Evolutionary conservation across 192 early-diverging fungal species (phyloP), one percentile per base, ranked within the genome.

Genomic region (Spinellus fusiger): DNA sequence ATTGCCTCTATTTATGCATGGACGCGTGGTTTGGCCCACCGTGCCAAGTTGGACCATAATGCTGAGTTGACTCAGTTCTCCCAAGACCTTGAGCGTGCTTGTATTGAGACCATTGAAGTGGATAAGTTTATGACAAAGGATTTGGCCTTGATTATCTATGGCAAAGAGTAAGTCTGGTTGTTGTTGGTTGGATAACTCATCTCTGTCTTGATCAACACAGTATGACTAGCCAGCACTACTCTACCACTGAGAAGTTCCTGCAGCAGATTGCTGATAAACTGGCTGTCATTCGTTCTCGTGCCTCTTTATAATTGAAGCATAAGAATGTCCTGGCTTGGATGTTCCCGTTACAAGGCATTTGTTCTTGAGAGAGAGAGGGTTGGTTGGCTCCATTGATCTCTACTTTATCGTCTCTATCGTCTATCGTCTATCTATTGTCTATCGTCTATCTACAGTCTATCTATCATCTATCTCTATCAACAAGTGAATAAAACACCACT

Each of bases 1-100:
- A 90, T 98, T 53, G 96, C 96, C 23, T 91, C 87, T 29, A 97
- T 98, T 74, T 98, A 93, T 71, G 96, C 96, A 40, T 92, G 90
- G 90, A 86, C 93, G 38, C 90, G 94, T 44, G 96, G 96, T 53
- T 80, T 98, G 35, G 88, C 83, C 29, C 95, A 97, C 75, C 91
- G 96, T 50, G 93, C 94, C 64, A 92, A 92, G 84, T 78, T 98
- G 23, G 96, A 98, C 67, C 75, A 84, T 40, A 91, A 93, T 70
- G 70, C 73, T 9, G 85, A 86, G 33, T 78, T 98, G 33, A 69
- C 71, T 37, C 62, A 71, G 27, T 98, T 94, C 81, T 80, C 86
- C 44, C 63, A 78, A 33, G 85, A 89, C 58, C 80, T 98, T 29
- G 96, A 98, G 72, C 56, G 71, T 23, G 93, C 95, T 15, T 94